Evolutionary conservation across 495 filamentous ascomycete species (phyloP).

Genomic region (Usnea hakonensis): DNA sequence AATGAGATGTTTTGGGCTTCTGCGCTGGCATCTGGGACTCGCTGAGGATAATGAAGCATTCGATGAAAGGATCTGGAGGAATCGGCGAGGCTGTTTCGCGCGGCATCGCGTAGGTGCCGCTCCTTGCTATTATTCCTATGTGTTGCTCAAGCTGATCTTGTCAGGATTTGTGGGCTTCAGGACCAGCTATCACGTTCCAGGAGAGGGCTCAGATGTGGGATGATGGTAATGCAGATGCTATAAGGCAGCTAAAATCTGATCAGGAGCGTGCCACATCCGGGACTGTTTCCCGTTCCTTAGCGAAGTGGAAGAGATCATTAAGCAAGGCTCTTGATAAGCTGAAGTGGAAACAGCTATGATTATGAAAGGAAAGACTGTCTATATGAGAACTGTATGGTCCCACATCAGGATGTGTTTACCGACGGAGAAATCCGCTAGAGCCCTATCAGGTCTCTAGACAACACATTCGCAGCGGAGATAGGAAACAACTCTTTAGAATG

Average conservation of each 20-base stretch:
- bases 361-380: neutral
- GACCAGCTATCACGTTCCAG: neutral
- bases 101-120: neutral
- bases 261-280: neutral
- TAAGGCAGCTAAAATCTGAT: neutral
- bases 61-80: neutral
- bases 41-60: constrained; percentile 2
- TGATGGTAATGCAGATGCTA: neutral
- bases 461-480: no score
- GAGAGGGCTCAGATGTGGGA: neutral
- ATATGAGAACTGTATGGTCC: no score
- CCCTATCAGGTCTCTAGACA: no score
- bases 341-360: neutral
- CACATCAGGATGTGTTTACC: no score
- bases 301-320: neutral
- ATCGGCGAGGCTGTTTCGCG: neutral
- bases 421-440: no score
- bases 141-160: neutral
- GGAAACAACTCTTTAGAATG: no score
- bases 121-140: neutral
- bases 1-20: neutral
- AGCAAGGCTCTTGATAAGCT: neutral
- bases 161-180: neutral
- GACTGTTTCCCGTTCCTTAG: neutral
- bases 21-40: neutral